These are phyloP conservation scores for Solanum hybrid DNA, from an alignment of 305 asterid species.

Conservation along the genomic window DNA sequence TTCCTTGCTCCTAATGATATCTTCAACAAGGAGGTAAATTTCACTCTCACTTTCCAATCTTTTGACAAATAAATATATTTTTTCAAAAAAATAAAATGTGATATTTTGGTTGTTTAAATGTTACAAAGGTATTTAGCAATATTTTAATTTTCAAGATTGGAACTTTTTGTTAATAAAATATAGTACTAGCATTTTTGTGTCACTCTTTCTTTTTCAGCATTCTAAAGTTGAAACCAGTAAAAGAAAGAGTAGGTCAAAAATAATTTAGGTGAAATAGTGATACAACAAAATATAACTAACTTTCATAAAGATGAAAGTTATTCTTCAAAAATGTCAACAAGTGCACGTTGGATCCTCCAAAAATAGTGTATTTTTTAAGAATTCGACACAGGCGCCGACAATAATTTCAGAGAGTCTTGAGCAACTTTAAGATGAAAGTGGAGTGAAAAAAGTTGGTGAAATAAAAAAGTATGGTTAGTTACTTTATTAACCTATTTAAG, in stretches of 20 bases:
- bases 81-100: neutral
- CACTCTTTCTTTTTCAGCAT: neutral
- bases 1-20: constrained; percentile 55
- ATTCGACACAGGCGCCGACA: no score
- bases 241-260: neutral
- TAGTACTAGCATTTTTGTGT: neutral
- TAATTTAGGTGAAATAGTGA: neutral
- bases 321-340: no score
- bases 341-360: neutral
- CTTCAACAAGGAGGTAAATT: constrained; percentile 55
- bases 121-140: neutral
- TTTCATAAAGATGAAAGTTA: neutral
- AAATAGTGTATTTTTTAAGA: no score
- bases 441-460: neutral
- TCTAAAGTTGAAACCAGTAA: neutral
- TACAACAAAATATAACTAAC: neutral
- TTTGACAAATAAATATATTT: neutral
- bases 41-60: neutral
- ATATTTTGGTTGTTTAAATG: constrained; percentile 3
- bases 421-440: neutral
- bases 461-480: neutral
- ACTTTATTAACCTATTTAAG: neutral
- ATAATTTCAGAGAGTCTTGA: no score
- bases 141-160: neutral
- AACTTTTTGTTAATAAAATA: neutral